Evolutionary conservation across 805 yeast genomes (phyloP).

Genomic region (Candida chauliodis): DNA sequence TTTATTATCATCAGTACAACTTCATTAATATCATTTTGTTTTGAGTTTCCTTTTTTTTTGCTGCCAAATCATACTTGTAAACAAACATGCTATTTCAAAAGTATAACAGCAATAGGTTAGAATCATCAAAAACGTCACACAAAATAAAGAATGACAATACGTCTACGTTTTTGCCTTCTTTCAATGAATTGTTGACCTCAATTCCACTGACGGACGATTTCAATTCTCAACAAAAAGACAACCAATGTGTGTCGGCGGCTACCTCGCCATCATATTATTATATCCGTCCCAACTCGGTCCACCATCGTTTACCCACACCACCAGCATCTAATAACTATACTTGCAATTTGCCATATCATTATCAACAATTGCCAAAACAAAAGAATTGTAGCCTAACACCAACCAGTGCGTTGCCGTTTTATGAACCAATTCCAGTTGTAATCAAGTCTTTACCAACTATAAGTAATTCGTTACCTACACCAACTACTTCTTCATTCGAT

Average conservation of each 20-base stretch:
- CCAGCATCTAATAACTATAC: neutral
- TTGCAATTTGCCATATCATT: neutral
- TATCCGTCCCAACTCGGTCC: neutral
- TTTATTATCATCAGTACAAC: too few species aligned
- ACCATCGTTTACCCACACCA: slow-evolving; percentile 3
- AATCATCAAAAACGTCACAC: too few species aligned
- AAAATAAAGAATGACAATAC: too few species aligned
- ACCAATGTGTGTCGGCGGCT: neutral
- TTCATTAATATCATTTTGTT: too few species aligned
- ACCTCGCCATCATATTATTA: slow-evolving; percentile 3
- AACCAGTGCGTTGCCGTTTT: neutral
- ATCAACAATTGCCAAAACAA: neutral
- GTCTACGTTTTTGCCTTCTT: slow-evolving; percentile 24
- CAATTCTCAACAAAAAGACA: neutral
- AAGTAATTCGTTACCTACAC: neutral
- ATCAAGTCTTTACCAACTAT: neutral
- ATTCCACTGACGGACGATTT: slow-evolving; percentile 16
- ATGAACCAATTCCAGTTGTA: neutral
- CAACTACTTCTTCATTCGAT: slow-evolving; percentile 4
- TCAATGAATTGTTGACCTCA: slow-evolving; percentile 29
- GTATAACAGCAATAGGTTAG: too few species aligned
- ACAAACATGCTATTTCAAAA: neutral
- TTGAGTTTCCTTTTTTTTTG: too few species aligned
- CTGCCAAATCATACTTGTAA: too few species aligned
- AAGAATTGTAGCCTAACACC: too few species aligned